Conservation (phyloP, 495 filamentous ascomycete species). For the Aspergillus leporis region DNA sequence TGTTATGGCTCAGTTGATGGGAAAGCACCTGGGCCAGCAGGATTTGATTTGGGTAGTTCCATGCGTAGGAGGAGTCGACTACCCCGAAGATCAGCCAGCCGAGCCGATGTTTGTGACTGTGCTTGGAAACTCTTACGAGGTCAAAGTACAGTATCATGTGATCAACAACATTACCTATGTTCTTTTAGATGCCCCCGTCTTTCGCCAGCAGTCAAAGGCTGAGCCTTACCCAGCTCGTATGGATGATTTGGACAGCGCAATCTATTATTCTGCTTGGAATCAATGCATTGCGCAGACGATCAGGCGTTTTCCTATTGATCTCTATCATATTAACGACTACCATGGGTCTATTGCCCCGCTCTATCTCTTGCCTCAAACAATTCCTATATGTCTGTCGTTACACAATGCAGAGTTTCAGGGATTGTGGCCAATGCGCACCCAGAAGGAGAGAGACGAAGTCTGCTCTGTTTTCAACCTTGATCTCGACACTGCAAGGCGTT, state of each 20-base stretch:
- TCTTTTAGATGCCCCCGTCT: conserved; percentile 68
- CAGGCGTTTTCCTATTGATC: conserved; percentile 59
- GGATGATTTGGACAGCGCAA: conserved; percentile 72
- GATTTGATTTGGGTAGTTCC: conserved; percentile 77
- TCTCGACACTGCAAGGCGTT: conserved; percentile 39
- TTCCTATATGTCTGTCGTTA: conserved; percentile 51
- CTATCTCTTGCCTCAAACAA: conserved; percentile 63
- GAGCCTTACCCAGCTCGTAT: conserved; percentile 73
- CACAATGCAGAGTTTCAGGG: conserved; percentile 77
- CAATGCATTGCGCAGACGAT: conserved; percentile 66
- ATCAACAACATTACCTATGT: conserved; percentile 72
- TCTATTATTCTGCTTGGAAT: conserved; percentile 77
- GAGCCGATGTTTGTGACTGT: conserved; percentile 67
- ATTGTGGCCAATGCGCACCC: conserved; percentile 71
- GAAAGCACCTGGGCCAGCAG: conserved; percentile 64
- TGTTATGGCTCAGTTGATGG: conserved; percentile 72
- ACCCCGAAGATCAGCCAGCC: conserved; percentile 59
- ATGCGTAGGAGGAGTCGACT: conserved; percentile 68
- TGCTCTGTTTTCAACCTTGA: conserved; percentile 70
- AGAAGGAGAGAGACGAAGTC: conserved; percentile 66
- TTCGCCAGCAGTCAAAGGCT: conserved; percentile 64
- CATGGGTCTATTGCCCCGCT: conserved; percentile 73
- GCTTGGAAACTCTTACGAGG: conserved; percentile 63
- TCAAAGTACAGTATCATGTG: conserved; percentile 66
- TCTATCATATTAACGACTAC: conserved; percentile 84